A percentile compares a stretch with the other conserved stretches of the same genome.
These are phyloP conservation scores for Draba incana DNA, from an alignment of 345 rosid genomes.

Conservation along the genomic window DNA sequence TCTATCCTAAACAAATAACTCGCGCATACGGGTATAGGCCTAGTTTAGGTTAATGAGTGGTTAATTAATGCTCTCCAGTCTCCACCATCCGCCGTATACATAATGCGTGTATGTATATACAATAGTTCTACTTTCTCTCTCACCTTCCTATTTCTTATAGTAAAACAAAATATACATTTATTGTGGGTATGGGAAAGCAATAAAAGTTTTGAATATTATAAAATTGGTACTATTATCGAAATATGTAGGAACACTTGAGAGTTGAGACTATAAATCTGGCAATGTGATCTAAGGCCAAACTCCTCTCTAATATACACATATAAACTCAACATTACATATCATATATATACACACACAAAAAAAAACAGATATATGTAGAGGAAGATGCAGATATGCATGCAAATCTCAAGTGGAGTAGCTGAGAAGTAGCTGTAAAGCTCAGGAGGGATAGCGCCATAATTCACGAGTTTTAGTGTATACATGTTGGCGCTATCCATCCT, in stretches of 20 bases:
- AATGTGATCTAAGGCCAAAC: conserved; percentile 14
- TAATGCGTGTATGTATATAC: background rate
- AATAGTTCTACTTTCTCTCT: background rate
- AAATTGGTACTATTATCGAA: background rate
- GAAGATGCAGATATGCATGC: conserved; percentile 20
- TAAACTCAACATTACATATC: conserved; percentile 2
- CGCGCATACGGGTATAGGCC: too few relatives aligned
- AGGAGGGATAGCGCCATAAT: conserved; percentile 40
- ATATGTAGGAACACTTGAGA: background rate
- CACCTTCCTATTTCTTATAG: background rate
- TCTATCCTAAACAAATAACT: too few relatives aligned
- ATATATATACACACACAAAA: background rate
- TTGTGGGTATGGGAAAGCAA: conserved; percentile 23
- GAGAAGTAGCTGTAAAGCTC: conserved; percentile 40
- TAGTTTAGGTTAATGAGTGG: background rate
- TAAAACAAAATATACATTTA: conserved; percentile 10
- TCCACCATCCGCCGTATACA: background rate
- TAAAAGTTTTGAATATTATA: conserved; percentile 15
- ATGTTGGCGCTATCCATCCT: conserved; percentile 41
- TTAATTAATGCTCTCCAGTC: background rate
- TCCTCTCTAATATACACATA: background rate
- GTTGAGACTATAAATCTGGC: conserved; percentile 26
- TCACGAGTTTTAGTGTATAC: background rate
- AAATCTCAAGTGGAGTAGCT: conserved; percentile 22
- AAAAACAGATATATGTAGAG: background rate